These are phyloP conservation scores for Botryotinia narcissicola DNA, from an alignment of 2,329 filamentous ascomycete genomes.

Conservation along the genomic window DNA sequence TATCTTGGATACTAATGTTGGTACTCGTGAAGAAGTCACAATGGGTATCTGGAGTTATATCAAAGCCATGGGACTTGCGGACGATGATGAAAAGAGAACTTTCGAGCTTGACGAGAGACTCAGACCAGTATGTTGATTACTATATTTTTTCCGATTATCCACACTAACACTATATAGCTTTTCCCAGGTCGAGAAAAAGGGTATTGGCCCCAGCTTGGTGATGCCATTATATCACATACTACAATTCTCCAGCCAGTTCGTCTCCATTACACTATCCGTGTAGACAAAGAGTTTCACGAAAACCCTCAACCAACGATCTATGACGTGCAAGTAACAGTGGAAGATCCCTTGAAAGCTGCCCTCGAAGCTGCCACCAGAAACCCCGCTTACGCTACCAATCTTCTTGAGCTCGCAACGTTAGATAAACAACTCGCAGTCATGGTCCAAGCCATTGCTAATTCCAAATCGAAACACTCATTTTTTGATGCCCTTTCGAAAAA, in stretches of 20 bases:
- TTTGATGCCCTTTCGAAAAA: slow-evolving; percentile 75
- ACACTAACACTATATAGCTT: slow-evolving; percentile 10
- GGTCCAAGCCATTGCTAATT: slow-evolving; percentile 77
- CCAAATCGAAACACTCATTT: slow-evolving; percentile 89
- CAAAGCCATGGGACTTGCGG: slow-evolving; percentile 77
- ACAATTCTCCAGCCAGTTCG: slow-evolving; percentile 76
- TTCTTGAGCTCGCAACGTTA: slow-evolving; percentile 72
- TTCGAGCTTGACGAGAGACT: slow-evolving; percentile 87
- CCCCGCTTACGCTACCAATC: slow-evolving; percentile 65
- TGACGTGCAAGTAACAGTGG: slow-evolving; percentile 80
- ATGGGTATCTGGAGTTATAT: slow-evolving; percentile 97
- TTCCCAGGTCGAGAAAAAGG: slow-evolving; percentile 59
- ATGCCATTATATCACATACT: slow-evolving; percentile 76
- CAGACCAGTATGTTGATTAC: slow-evolving; percentile 58
- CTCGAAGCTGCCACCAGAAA: slow-evolving; percentile 66
- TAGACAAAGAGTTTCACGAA: slow-evolving; percentile 79
- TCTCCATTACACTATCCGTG: slow-evolving; percentile 87
- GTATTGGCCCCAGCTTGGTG: slow-evolving; percentile 81
- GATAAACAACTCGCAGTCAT: slow-evolving; percentile 85
- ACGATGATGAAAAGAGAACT: slow-evolving; percentile 90
- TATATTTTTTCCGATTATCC: not conserved
- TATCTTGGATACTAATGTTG: slow-evolving; percentile 81
- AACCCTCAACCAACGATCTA: slow-evolving; percentile 79
- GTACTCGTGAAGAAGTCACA: slow-evolving; percentile 81
- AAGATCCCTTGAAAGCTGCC: slow-evolving; percentile 73